These are phyloP conservation scores for Aspergillus sp. DNA, from an alignment of 2,329 filamentous ascomycete species.

Conservation along the genomic window DNA sequence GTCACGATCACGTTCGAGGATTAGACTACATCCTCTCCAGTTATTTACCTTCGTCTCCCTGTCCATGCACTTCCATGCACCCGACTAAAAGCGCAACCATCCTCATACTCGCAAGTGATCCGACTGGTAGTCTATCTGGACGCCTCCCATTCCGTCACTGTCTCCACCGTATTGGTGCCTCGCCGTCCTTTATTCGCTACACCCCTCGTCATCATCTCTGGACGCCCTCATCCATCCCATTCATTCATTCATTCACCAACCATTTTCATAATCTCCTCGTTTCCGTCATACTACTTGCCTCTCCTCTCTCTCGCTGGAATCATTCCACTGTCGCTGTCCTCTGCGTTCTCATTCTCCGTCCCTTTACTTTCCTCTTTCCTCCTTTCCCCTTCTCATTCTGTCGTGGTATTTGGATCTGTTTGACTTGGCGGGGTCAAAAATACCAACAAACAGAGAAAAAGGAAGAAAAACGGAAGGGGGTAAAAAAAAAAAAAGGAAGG, in stretches of 20 bases:
- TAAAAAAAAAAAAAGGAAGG: neutral
- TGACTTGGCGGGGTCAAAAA: neutral
- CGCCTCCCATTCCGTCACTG: conserved; percentile 6
- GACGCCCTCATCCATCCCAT: neutral
- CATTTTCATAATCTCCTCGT: neutral
- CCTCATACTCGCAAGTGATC: neutral
- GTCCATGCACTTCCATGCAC: no score
- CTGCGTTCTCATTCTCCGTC: neutral
- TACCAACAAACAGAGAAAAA: conserved; percentile 1
- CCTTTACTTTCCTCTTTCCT: neutral
- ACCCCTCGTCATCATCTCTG: neutral
- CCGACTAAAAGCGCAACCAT: neutral
- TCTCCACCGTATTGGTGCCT: neutral
- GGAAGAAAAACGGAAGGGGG: neutral
- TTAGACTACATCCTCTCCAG: no score
- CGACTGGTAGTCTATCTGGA: neutral
- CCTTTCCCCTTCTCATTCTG: neutral
- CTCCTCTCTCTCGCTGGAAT: no score
- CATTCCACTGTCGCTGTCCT: no score
- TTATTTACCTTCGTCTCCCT: no score
- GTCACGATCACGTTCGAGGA: neutral
- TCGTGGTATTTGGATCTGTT: conserved; percentile 3
- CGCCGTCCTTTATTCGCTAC: neutral
- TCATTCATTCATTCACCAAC: neutral
- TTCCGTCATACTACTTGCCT: neutral